phyloP scores from a whole-genome alignment of 2,329 filamentous ascomycete genomes.

The Conoideocrella luteorostrata region DNA sequence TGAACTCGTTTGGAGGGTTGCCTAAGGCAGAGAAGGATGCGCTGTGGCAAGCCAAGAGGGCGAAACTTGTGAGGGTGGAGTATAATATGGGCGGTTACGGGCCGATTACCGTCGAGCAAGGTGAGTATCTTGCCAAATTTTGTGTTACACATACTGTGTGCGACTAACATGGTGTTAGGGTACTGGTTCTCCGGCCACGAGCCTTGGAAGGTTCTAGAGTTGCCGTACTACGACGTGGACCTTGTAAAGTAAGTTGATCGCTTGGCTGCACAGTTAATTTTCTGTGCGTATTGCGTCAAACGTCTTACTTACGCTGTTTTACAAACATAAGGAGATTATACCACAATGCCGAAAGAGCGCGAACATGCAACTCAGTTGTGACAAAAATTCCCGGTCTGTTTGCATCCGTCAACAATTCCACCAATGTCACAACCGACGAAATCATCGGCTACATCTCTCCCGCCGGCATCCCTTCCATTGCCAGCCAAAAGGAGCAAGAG shows the following conservation, averaged over 20 bases:
- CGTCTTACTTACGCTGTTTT: neutral
- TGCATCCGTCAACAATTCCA: constrained; percentile 36
- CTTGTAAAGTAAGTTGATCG: constrained; percentile 24
- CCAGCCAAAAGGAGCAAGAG: constrained; percentile 32
- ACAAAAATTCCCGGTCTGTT: constrained; percentile 32
- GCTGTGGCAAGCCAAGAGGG: constrained; percentile 32
- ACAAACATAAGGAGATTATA: constrained; percentile 30
- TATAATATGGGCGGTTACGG: constrained; percentile 29
- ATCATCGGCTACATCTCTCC: constrained; percentile 35
- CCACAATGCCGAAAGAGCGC: constrained; percentile 32
- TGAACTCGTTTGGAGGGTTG: constrained; percentile 31
- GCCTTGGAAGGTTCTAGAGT: constrained; percentile 34
- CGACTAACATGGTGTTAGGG: constrained; percentile 13
- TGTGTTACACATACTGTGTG: neutral
- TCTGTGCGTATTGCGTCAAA: neutral
- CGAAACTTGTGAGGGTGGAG: constrained; percentile 29
- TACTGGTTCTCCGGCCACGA: constrained; percentile 37
- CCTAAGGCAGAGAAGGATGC: constrained; percentile 24
- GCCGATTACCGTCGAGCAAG: constrained; percentile 35
- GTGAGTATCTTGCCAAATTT: constrained; percentile 11
- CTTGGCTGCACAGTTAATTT: neutral
- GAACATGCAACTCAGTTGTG: constrained; percentile 34
- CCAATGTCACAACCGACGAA: constrained; percentile 26
- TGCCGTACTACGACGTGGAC: constrained; percentile 35
- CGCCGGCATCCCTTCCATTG: constrained; percentile 33